Base-by-base conservation (phyloP, 1,284 basidiomycete species). In the Sporisorium reilianum region DNA sequence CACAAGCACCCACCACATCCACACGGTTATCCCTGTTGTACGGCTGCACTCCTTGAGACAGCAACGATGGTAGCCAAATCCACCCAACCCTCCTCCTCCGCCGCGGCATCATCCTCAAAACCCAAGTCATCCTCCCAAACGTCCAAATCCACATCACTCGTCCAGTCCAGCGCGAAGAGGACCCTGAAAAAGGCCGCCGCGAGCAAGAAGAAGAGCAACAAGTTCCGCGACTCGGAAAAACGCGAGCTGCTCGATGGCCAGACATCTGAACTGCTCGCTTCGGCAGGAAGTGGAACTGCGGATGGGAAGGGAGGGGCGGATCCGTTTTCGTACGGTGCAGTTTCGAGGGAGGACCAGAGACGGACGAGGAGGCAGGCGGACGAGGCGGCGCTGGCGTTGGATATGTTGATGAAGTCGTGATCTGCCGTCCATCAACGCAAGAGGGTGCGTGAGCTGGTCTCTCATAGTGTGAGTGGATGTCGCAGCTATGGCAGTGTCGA, bases 381-480 rank as follows among this genome's bases (percentile, higher is more conserved):
- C 23, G 55, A 64, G 41, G 44, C 68, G n/a, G 59, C 59, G 9
- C 12, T 52, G 26, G 62, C 68, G 38, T 28, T 71, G 36, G 55
- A 65, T 38, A 26, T 55, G 23, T 30, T 70, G 49, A 70, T 70
- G 67, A 70, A 70, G 61, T 61, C 57, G 2, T 63, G 30, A 60
- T 7, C 7, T 1, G 28, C n/a, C 2, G n/a, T n/a, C n/a, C n/a
- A n/a, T n/a, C n/a, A n/a, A n/a, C n/a, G n/a, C n/a, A n/a, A n/a
- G n/a, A n/a, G n/a, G n/a, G n/a, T n/a, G n/a, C n/a, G n/a, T n/a
- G n/a, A n/a, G n/a, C 34, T 34, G 8, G 34, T 34, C 8, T 38
- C 36, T 8, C 18, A 4, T 38, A n/a, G 36, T 3, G 18, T 10
- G 36, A n/a, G 8, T 6, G 16, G 36, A 5, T n/a, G 2, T 18